A percentile compares a stretch with the other conserved stretches of the same genome.
These are phyloP conservation scores for Aegilops umbellulata DNA, from an alignment of 176 grass and related monocot genomes.

Conservation along the genomic window DNA sequence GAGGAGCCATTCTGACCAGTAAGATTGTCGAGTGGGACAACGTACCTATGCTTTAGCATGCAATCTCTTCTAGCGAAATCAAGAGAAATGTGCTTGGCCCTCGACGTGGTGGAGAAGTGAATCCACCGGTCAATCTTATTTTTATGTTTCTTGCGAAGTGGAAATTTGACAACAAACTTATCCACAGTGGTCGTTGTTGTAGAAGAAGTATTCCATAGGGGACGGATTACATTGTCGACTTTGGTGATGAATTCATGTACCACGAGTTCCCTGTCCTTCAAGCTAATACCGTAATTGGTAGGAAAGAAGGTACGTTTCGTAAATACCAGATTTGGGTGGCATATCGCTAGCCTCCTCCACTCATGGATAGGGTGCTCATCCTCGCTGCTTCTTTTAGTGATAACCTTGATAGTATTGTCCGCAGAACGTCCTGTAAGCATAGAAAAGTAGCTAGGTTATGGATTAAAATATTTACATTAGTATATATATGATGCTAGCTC, in stretches of 20 bases:
- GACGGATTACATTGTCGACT: not conserved
- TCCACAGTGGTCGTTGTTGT: not conserved
- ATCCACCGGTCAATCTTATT: not conserved
- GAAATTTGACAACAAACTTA: not conserved
- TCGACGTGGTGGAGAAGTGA: not conserved
- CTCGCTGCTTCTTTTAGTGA: not conserved
- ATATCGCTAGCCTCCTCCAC: not conserved
- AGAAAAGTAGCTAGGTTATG: not conserved
- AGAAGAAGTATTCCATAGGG: not conserved
- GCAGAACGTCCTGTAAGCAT: not conserved
- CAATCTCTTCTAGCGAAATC: not conserved
- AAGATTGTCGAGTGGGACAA: not conserved
- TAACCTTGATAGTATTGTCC: not conserved
- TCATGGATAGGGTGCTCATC: not conserved
- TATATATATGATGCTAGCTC: no score
- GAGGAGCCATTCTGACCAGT: not conserved
- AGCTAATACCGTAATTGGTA: not conserved
- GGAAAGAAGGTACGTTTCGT: not conserved
- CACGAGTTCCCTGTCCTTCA: not conserved
- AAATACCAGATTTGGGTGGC: not conserved
- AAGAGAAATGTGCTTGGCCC: not conserved
- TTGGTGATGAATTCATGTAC: not conserved
- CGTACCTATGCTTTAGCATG: no score
- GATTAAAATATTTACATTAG: no score
- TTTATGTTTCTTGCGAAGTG: not conserved